Evolutionary conservation across 768 basidiomycete genomes (phyloP).

Genomic region (Cystofilobasidium bisporidii): DNA sequence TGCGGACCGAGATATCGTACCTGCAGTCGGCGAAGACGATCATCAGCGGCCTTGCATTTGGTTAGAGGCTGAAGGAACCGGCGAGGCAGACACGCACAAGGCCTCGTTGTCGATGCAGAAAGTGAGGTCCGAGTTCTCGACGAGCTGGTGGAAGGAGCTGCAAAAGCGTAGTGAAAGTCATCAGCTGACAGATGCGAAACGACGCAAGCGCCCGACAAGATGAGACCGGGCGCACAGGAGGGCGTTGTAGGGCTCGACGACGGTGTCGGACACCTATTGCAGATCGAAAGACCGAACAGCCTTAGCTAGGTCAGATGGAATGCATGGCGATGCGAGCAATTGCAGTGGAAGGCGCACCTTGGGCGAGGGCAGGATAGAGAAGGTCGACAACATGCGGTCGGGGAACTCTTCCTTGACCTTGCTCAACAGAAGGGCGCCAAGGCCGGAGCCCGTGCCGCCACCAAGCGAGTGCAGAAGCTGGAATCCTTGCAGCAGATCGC

Average conservation of each 20-base stretch:
- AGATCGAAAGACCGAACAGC: no score
- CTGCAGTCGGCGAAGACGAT: background rate
- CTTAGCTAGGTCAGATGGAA: no score
- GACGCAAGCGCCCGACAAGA: background rate
- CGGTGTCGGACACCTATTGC: constrained; percentile 74
- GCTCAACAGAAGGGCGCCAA: constrained; percentile 97
- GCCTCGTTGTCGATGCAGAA: constrained; percentile 99
- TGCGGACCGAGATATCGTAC: constrained; percentile 98
- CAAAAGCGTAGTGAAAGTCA: background rate
- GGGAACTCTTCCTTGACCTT: constrained; percentile 99
- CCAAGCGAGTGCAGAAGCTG: constrained; percentile 98
- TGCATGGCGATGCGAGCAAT: no score
- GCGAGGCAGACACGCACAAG: constrained; percentile 91
- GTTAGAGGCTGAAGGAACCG: no score
- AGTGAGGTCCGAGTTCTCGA: constrained; percentile 98
- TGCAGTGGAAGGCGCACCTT: no score
- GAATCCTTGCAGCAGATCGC: constrained; percentile 97
- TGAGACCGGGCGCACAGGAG: constrained; percentile 85
- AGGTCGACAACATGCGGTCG: constrained; percentile 99
- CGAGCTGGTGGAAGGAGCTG: constrained; percentile 74
- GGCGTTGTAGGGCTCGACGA: constrained; percentile 99
- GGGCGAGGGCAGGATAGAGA: constrained; percentile 94
- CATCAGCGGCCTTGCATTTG: background rate
- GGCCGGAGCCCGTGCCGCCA: constrained; percentile 98
- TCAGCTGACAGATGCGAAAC: background rate